Evolutionary conservation across 129 eudicot genomes (phyloP), one percentile per base, ranked within the genome.

Genomic region (Oenanthe sinensis): DNA sequence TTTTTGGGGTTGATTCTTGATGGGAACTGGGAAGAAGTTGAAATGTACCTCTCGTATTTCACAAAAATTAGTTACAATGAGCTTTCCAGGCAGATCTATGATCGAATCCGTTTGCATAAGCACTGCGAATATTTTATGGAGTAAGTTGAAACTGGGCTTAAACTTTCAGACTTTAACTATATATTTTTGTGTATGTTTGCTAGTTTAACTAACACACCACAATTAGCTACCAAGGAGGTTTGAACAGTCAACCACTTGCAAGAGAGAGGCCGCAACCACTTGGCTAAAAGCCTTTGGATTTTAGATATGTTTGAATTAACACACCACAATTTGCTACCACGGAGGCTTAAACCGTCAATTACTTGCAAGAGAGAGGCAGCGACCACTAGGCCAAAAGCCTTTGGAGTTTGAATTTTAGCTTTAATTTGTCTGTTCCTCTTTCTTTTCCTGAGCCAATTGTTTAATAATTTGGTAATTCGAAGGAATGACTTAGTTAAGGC

Each of bases 1-100:
- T 70, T 39, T 5, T 33, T 15, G 20, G 74, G 43, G 74, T 47
- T 70, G 19, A 39, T 70, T 70, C 44, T 70, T 37, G 45, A 70
- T 15, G 74, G 74, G 16, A 70, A 70, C n/a, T 70, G 74, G 74
- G 22, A 70, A 37, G 9, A 70, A 19, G 47, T 70, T 17, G 74
- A 70, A 37, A 39, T 2, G n/a, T 39, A 70, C 8, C 28, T 70
- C 47, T 39, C 47, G 20, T 19, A 20, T 70, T 20, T 70, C 74
- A 17, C 47, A 70, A 8, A 70, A 70, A 17, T 13, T 33, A 22
- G 74, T 39, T 46, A 70, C 74, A 36, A 16, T 19, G 43, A 70
- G 20, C 48, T 37, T 71, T 71, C 75, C 24, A 42, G 14, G 14
- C 26, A 19, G 48, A 71, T 71, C 45, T 39, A 36, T 39, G 16